These are phyloP conservation scores for Pleurotus ostreatus DNA, from an alignment of 768 basidiomycete genomes.

Conservation along the genomic window DNA sequence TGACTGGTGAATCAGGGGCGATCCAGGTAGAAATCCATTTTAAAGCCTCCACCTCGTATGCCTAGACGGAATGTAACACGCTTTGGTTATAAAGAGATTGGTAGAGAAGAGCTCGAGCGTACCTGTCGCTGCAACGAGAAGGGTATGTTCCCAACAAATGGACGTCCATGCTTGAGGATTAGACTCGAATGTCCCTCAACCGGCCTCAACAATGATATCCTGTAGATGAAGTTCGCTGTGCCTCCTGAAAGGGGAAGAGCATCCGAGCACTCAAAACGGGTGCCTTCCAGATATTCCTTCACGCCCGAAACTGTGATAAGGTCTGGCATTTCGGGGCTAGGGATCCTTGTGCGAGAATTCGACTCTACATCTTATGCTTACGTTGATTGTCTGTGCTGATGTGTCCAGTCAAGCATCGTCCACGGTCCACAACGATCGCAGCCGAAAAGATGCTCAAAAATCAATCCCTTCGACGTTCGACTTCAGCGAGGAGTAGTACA, in stretches of 20 bases:
- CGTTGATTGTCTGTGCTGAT: too few relatives aligned
- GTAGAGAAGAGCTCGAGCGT: conserved; percentile 6
- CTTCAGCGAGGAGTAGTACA: too few relatives aligned
- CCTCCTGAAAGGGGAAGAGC: conserved; percentile 48
- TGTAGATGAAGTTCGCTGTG: conserved; percentile 51
- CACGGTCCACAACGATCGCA: too few relatives aligned
- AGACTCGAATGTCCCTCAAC: conserved; percentile 41
- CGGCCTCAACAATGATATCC: conserved; percentile 38
- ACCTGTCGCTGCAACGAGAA: conserved; percentile 55
- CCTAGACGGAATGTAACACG: conserved; percentile 16
- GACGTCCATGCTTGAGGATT: conserved; percentile 56
- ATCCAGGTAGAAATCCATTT: conserved; percentile 5
- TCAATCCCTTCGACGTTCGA: too few relatives aligned
- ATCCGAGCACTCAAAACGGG: conserved; percentile 39
- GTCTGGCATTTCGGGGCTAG: conserved; percentile 13
- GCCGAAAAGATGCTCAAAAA: too few relatives aligned
- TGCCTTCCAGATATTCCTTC: conserved; percentile 39
- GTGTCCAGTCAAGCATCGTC: too few relatives aligned
- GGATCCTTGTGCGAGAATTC: too few relatives aligned
- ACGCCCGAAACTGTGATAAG: conserved; percentile 31
- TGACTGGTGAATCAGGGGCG: conserved; percentile 19
- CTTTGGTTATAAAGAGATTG: too few relatives aligned
- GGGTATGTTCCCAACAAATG: conserved; percentile 29
- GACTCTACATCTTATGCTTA: too few relatives aligned
- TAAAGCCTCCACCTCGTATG: conserved; percentile 31